Evolutionary conservation across 2,329 filamentous ascomycete genomes (phyloP).

Genomic region (Fusarium sp.): DNA sequence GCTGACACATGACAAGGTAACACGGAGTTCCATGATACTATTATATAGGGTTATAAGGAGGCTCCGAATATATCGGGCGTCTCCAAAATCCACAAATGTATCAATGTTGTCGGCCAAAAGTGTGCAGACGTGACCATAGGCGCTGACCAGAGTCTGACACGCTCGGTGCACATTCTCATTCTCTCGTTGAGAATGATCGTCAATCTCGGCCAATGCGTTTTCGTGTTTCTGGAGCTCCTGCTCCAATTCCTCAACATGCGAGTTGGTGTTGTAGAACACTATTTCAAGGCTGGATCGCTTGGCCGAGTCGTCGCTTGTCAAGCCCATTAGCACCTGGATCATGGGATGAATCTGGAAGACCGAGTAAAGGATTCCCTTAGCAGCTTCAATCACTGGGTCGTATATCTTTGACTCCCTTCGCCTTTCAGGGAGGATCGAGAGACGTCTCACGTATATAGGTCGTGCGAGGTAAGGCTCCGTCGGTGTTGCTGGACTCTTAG

Average conservation of each 20-base stretch:
- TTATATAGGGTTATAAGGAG: slow-evolving; percentile 73
- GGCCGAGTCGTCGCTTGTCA: slow-evolving; percentile 69
- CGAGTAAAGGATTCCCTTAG: slow-evolving; percentile 74
- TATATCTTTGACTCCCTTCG: slow-evolving; percentile 70
- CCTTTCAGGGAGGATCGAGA: slow-evolving; percentile 72
- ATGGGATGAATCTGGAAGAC: slow-evolving; percentile 76
- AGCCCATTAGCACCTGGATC: slow-evolving; percentile 72
- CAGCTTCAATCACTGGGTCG: slow-evolving; percentile 72
- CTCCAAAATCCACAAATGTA: slow-evolving; percentile 72
- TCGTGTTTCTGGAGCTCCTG: slow-evolving; percentile 73
- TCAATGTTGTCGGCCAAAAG: slow-evolving; percentile 71
- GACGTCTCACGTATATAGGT: slow-evolving; percentile 70
- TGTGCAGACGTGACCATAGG: slow-evolving; percentile 73
- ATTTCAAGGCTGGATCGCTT: slow-evolving; percentile 73
- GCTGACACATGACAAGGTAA: slow-evolving; percentile 58
- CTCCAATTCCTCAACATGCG: slow-evolving; percentile 73
- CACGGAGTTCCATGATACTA: slow-evolving; percentile 74
- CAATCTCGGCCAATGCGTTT: slow-evolving; percentile 57
- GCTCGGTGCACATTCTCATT: slow-evolving; percentile 73
- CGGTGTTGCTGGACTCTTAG: slow-evolving; percentile 68
- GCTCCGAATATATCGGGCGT: slow-evolving; percentile 74
- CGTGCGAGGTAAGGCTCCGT: slow-evolving; percentile 67
- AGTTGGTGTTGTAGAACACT: slow-evolving; percentile 75
- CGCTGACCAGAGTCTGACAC: slow-evolving; percentile 71
- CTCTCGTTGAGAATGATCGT: slow-evolving; percentile 61